Evolutionary conservation across 2,329 filamentous ascomycete species (phyloP).

Genomic region (Ceratocystis papillata): DNA sequence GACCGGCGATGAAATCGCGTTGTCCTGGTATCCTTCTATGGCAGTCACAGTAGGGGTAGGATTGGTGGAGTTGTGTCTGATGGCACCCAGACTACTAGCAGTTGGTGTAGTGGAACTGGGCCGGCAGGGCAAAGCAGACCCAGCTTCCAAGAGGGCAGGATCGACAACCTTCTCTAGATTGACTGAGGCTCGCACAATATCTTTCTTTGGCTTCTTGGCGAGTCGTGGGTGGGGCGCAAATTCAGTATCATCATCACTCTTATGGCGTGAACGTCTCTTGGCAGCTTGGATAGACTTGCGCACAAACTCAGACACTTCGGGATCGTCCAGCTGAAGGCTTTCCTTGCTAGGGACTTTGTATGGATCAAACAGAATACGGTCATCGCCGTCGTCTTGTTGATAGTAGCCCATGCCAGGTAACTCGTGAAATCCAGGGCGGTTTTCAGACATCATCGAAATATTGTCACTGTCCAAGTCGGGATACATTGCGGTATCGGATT

Average conservation of each 20-base stretch:
- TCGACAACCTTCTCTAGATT: neutral
- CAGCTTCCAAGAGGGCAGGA: neutral
- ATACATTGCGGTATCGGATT: constrained; percentile 30
- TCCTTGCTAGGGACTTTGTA: constrained; percentile 45
- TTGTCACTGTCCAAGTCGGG: constrained; percentile 41
- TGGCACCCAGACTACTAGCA: neutral
- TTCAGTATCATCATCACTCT: constrained; percentile 44
- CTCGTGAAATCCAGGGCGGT: constrained; percentile 36
- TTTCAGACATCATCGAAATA: constrained; percentile 28
- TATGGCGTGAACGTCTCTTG: constrained; percentile 43
- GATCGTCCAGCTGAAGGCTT: constrained; percentile 35
- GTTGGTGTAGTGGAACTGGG: too few species aligned
- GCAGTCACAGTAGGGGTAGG: neutral
- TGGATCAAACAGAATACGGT: constrained; percentile 49
- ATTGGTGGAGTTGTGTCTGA: neutral
- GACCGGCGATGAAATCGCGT: neutral
- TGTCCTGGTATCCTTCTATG: neutral
- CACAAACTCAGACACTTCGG: constrained; percentile 43
- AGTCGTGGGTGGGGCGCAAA: constrained; percentile 34
- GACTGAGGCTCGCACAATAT: neutral
- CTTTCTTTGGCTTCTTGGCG: constrained; percentile 10
- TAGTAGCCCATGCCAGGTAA: constrained; percentile 47
- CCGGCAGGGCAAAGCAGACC: neutral
- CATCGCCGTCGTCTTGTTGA: constrained; percentile 46
- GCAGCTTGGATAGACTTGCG: constrained; percentile 45